Evolutionary conservation across 2,329 filamentous ascomycete genomes (phyloP).

Genomic region (Cyphellophora attinorum): DNA sequence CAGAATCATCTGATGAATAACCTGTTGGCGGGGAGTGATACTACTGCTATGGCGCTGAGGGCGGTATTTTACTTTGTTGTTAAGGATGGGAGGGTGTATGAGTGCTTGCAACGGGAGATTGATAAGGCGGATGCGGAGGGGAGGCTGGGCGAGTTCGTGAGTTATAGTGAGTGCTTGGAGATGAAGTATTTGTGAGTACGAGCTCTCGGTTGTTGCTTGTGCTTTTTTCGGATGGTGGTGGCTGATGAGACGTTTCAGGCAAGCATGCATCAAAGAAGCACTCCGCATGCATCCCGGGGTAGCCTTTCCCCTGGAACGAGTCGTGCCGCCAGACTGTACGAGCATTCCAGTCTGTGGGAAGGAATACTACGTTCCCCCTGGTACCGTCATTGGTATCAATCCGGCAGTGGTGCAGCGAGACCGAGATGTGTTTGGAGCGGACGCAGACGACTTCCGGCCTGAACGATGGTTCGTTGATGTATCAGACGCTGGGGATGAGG

Average conservation of each 20-base stretch:
- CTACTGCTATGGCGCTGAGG: slow-evolving; percentile 23
- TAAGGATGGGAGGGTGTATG: slow-evolving; percentile 13
- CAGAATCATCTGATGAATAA: slow-evolving; percentile 10
- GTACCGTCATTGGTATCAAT: slow-evolving; percentile 11
- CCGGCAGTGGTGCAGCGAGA: slow-evolving; percentile 10
- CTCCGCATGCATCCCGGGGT: slow-evolving; percentile 37
- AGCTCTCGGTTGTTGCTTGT: too few relatives aligned
- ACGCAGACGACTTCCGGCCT: slow-evolving; percentile 14
- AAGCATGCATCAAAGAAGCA: slow-evolving; percentile 33
- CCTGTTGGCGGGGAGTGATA: slow-evolving; percentile 13
- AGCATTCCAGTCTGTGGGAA: too few relatives aligned
- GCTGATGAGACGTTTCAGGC: too few relatives aligned
- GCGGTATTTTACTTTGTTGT: slow-evolving; percentile 22
- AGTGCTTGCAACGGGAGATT: slow-evolving; percentile 36
- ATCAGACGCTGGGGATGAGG: too few relatives aligned
- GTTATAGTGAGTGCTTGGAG: slow-evolving; percentile 6
- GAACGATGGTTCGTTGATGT: slow-evolving; percentile 33
- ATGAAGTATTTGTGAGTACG: slow-evolving; percentile 32
- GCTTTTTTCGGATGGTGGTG: too few relatives aligned
- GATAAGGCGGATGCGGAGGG: slow-evolving; percentile 26
- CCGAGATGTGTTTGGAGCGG: slow-evolving; percentile 15
- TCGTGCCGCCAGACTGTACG: slow-evolving; percentile 40
- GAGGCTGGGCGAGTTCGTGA: slow-evolving; percentile 4
- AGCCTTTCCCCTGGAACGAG: slow-evolving; percentile 17
- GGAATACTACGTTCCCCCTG: slow-evolving; percentile 21